Conservation (phyloP, 164 flowering plant species). For the Magnolia officinalis region DNA sequence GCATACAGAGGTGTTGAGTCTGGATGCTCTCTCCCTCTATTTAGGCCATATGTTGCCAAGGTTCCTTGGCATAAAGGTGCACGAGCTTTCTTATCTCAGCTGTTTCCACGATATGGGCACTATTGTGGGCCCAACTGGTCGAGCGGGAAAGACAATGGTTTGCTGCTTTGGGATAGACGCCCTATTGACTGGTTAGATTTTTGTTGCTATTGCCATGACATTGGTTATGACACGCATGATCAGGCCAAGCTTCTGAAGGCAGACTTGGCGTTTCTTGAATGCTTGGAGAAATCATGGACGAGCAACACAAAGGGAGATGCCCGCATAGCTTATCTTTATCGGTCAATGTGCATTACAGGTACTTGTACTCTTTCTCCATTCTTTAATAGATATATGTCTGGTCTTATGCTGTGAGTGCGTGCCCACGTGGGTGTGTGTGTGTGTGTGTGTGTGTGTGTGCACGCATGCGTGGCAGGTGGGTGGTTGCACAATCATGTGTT, state of each 20-base stretch:
- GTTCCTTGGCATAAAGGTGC: constrained; percentile 92
- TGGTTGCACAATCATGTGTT: neutral
- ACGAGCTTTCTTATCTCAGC: constrained; percentile 73
- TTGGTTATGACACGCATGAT: constrained; percentile 80
- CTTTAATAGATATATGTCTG: neutral
- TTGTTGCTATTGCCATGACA: constrained; percentile 96
- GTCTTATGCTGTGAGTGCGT: neutral
- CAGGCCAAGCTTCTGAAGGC: constrained; percentile 86
- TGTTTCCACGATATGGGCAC: constrained; percentile 90
- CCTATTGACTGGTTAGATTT: constrained; percentile 94
- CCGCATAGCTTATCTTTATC: constrained; percentile 57
- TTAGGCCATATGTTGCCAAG: constrained; percentile 86
- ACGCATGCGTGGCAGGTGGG: neutral
- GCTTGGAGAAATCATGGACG: constrained; percentile 76
- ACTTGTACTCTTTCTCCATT: constrained; percentile 1
- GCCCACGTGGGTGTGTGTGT: neutral
- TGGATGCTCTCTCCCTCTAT: constrained; percentile 33
- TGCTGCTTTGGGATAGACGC: constrained; percentile 77
- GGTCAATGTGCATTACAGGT: constrained; percentile 89
- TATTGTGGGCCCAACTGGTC: constrained; percentile 99
- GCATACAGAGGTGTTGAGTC: constrained; percentile 17
- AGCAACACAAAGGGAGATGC: constrained; percentile 50
- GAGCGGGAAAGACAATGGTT: constrained; percentile 83
- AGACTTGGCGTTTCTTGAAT: constrained; percentile 86
- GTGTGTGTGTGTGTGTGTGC: neutral